Evolutionary conservation across 352 stramenopile genomes (phyloP).

Genomic region (Phytophthora sp.): DNA sequence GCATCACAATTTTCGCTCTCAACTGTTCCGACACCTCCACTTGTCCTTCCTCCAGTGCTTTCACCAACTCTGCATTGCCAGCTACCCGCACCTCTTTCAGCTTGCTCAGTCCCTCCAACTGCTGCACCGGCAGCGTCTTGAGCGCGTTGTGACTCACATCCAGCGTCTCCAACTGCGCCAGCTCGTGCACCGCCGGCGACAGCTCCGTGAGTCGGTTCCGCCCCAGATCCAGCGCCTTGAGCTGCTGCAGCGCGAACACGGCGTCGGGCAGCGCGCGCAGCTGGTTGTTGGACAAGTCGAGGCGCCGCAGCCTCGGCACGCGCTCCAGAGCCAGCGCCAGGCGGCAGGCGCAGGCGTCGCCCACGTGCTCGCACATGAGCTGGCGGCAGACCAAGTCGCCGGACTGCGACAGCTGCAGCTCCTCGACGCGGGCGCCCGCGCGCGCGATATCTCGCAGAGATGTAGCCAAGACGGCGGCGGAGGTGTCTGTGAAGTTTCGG

Average conservation of each 20-base stretch:
- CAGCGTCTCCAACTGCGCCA: constrained; percentile 64
- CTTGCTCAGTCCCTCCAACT: constrained; percentile 42
- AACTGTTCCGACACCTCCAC: constrained; percentile 34
- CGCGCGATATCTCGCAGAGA: constrained; percentile 78
- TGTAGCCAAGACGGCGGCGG: constrained; percentile 9
- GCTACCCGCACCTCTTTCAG: constrained; percentile 49
- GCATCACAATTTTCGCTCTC: constrained; percentile 38
- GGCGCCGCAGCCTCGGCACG: constrained; percentile 59
- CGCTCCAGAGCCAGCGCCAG: constrained; percentile 82
- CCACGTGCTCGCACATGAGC: constrained; percentile 92
- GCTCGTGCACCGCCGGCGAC: constrained; percentile 44
- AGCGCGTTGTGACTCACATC: constrained; percentile 69
- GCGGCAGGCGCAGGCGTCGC: constrained; percentile 84
- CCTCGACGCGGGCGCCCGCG: constrained; percentile 43
- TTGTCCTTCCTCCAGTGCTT: constrained; percentile 5
- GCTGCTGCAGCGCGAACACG: constrained; percentile 69
- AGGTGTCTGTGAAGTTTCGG: constrained; percentile 4
- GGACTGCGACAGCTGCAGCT: constrained; percentile 77
- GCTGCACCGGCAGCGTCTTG: constrained; percentile 39
- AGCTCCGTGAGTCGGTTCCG: constrained; percentile 69
- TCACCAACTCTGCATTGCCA: constrained; percentile 49
- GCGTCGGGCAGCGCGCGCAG: constrained; percentile 78
- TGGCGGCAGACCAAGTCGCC: constrained; percentile 91
- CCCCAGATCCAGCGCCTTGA: constrained; percentile 67
- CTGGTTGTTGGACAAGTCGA: constrained; percentile 83